Evolutionary conservation across 345 rosid species (phyloP), one percentile per base, ranked within the genome.

Genomic region (Arabidopsis arenosa): DNA sequence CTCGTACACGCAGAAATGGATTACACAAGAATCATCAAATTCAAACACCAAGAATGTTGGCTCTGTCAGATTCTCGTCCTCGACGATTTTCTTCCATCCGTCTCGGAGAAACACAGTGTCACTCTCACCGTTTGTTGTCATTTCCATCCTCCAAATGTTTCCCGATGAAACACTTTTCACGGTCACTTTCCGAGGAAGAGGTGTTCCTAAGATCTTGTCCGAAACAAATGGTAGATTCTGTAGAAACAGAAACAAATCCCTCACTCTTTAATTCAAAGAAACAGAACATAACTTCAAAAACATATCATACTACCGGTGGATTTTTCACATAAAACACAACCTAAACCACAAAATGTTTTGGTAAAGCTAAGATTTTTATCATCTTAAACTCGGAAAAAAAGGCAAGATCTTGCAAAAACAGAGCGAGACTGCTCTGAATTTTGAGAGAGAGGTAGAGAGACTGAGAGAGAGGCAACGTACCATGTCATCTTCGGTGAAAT

Each of bases 61-160:
- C 4, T 66, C 57, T 10, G 21, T 66, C 1, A 49, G 15, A 48
- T 66, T 66, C 58, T 48, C 56, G 17, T 35, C 70, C 18, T 48
- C 48, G 57, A 6, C 4, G 32, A 66, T 48, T 12, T 66, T 66
- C 70, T 48, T 48, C 70, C 70, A 66, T 0, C 58, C 58, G 17
- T 66, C 32, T 0, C 44, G 32, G 58, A 66, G 45, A 35, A 66
- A 33, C 33, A 66, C 33, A 5, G 32, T 1, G 12, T 21, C 2
- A 33, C 9, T 63, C 40, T 48, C 70, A 18, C 45, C 17, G 43
- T 66, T 33, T 2, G 32, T 66, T 15, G 17, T 35, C 70, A 66
- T 66, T 48, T 10, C 70, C 45, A 66, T 48, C 13, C 43, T 66
- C 70, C 70, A 66, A 11, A 35, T 47, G 17, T 48, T 66, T 11